Conservation (phyloP, 2,329 filamentous ascomycete species). For the Verticillium nonalfalfae region DNA sequence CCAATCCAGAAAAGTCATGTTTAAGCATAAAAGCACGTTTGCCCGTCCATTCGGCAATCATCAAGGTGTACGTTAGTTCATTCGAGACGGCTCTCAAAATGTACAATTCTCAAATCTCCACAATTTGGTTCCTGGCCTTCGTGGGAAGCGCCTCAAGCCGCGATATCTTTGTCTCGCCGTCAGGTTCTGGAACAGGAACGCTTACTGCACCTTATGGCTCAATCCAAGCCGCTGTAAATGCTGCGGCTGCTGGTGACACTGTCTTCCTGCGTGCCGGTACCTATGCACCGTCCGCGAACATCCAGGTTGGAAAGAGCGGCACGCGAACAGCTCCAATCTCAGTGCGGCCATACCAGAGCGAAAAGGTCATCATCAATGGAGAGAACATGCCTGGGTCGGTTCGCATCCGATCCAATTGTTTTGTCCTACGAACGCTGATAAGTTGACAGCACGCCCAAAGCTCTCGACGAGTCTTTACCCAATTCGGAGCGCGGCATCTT, state of each 20-base stretch:
- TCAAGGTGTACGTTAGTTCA: neutral
- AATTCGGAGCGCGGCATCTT: slow-evolving; percentile 34
- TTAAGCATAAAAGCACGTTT: neutral
- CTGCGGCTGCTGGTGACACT: slow-evolving; percentile 31
- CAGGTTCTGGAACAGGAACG: slow-evolving; percentile 28
- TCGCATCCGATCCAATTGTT: too few species aligned
- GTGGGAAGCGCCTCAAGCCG: neutral
- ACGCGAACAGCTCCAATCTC: slow-evolving; percentile 29
- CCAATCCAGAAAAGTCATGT: neutral
- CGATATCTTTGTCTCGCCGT: slow-evolving; percentile 32
- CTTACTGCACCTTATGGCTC: slow-evolving; percentile 28
- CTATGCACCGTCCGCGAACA: slow-evolving; percentile 33
- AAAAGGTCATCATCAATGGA: slow-evolving; percentile 36
- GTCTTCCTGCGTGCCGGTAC: slow-evolving; percentile 35
- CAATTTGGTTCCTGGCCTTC: neutral
- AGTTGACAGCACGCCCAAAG: slow-evolving; percentile 26
- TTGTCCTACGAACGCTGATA: too few species aligned
- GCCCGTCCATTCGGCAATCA: too few species aligned
- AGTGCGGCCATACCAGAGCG: slow-evolving; percentile 28
- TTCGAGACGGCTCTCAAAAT: neutral
- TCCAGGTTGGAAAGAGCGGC: slow-evolving; percentile 33
- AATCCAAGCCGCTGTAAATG: slow-evolving; percentile 34
- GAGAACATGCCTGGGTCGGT: slow-evolving; percentile 26
- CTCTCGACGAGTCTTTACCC: slow-evolving; percentile 27
- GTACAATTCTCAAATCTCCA: neutral